Conservation (phyloP, 164 flowering plant species). For the Cinnamomum chago region DNA sequence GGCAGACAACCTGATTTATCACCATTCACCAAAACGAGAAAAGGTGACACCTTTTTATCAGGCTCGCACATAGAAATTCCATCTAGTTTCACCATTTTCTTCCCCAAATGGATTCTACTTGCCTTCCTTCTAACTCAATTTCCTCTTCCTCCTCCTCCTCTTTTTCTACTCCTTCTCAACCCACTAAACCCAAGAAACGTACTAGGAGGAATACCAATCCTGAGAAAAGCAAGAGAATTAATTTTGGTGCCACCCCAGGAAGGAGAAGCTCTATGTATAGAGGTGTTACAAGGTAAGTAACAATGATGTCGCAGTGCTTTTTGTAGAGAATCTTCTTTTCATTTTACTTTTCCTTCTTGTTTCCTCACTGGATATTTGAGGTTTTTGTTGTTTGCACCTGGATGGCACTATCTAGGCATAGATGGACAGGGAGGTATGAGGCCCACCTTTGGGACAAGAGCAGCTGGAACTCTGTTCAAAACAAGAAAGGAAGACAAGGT, state of each 20-base stretch:
- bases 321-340: neutral
- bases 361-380: no score
- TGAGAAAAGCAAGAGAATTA: constrained; percentile 16
- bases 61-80: neutral
- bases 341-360: neutral
- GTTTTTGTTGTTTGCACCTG: constrained; percentile 14
- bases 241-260: constrained; percentile 11
- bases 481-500: constrained; percentile 96
- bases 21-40: neutral
- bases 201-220: constrained; percentile 11
- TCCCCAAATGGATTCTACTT: neutral
- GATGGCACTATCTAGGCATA: constrained; percentile 52
- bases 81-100: neutral
- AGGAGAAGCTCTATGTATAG: constrained; percentile 81
- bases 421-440: constrained; percentile 94
- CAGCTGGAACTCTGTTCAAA: constrained; percentile 68
- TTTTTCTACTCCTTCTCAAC: constrained; percentile 12
- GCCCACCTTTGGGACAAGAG: constrained; percentile 97
- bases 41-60: neutral
- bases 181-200: constrained; percentile 27
- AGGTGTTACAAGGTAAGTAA: constrained; percentile 79
- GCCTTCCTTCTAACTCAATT: neutral
- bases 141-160: constrained; percentile 25
- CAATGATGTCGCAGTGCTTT: no score
- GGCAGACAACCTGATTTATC: neutral